Percentiles rank a stretch among this genome's conserved stretches.
Conservation (phyloP, 2,329 filamentous ascomycete genomes). For the Sarocladiaceae sp. region DNA sequence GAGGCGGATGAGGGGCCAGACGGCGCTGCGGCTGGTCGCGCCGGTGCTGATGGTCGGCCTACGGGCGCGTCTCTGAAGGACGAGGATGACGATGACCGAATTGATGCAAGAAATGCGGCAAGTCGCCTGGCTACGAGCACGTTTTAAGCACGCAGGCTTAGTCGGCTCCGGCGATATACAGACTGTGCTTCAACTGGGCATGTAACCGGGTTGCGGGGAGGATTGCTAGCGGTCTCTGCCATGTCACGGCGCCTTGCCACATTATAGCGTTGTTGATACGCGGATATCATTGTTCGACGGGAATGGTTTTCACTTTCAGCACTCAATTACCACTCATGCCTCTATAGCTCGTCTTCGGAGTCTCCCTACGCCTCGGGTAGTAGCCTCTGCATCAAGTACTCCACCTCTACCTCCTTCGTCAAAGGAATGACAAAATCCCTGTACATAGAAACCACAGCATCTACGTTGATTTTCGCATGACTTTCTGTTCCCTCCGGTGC, state of each 20-base stretch:
- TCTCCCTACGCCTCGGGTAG: conserved; percentile 31
- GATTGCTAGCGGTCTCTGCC: background rate
- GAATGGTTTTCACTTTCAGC: background rate
- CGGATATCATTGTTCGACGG: background rate
- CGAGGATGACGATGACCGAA: conserved; percentile 86
- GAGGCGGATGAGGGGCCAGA: conserved; percentile 40
- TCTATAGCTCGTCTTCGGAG: conserved; percentile 10
- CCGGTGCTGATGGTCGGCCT: conserved; percentile 36
- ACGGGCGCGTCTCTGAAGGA: conserved; percentile 51
- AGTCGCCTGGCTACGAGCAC: conserved; percentile 92
- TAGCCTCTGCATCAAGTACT: conserved; percentile 94
- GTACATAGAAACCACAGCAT: conserved; percentile 89
- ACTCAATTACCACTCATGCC: conserved; percentile 15
- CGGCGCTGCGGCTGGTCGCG: conserved; percentile 25
- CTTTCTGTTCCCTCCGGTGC: conserved; percentile 48
- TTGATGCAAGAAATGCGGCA: conserved; percentile 94
- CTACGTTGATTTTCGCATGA: conserved; percentile 79
- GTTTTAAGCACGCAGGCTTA: conserved; percentile 50
- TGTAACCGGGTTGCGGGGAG: background rate
- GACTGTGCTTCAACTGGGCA: background rate
- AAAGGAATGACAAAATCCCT: conserved; percentile 89
- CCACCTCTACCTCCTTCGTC: conserved; percentile 97
- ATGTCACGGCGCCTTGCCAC: too few species aligned
- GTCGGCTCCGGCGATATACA: background rate
- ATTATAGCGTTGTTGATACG: background rate